A percentile compares a stretch with the other conserved stretches of the same genome.
These are phyloP conservation scores for Lotus japonicus DNA, from an alignment of 306 rosid species.

Conservation along the genomic window DNA sequence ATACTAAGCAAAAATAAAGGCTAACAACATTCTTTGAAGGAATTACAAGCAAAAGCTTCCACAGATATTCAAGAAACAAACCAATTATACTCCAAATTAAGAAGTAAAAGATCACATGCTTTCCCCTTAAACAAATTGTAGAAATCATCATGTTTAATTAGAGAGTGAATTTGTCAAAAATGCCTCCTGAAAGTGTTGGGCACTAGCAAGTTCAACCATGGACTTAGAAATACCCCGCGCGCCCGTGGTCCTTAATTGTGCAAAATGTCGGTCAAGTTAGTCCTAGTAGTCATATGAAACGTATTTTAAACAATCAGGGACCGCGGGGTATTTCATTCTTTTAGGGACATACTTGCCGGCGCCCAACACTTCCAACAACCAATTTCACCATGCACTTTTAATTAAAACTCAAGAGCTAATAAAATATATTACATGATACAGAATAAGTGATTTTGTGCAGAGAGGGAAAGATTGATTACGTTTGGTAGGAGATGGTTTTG, in stretches of 20 bases:
- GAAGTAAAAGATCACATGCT: neutral
- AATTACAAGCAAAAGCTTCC: neutral
- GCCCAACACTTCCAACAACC: no score
- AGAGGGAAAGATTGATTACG: constrained; percentile 32
- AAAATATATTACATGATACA: neutral
- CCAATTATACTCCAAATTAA: neutral
- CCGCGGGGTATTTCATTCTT: no score
- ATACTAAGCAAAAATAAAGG: neutral
- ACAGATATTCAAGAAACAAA: constrained; percentile 2
- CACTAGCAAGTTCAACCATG: no score
- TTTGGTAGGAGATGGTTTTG: constrained; percentile 80
- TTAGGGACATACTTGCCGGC: no score
- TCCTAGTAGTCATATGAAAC: no score
- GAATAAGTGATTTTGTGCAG: neutral
- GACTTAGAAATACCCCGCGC: no score
- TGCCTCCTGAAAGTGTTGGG: no score
- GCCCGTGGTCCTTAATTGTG: no score
- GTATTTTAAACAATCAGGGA: no score
- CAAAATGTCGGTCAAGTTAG: no score
- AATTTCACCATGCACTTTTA: no score
- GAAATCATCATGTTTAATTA: neutral
- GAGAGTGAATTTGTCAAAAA: no score
- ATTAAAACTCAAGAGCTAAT: neutral
- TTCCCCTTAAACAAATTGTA: neutral
- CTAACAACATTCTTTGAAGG: neutral